These are phyloP conservation scores for Grigorovia yakushimaensis DNA, from an alignment of 805 yeast genomes.

Conservation along the genomic window DNA sequence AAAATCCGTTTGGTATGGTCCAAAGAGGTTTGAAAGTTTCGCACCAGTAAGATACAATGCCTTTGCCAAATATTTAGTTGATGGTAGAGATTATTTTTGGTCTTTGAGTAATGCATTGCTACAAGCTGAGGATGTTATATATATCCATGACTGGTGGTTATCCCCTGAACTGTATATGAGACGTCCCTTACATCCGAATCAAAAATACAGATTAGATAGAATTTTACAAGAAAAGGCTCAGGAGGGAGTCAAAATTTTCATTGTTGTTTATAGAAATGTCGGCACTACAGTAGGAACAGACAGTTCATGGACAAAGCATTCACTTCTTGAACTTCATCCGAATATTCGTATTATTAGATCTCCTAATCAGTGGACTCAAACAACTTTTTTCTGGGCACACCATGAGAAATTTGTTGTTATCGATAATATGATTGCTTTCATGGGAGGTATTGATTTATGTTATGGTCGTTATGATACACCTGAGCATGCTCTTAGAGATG, in stretches of 20 bases:
- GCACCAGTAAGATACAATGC: conserved; percentile 84
- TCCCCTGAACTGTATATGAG: conserved; percentile 89
- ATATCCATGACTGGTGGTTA: conserved; percentile 98
- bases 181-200: conserved; percentile 92
- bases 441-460: conserved; percentile 94
- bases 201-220: conserved; percentile 86
- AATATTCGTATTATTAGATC: conserved; percentile 87
- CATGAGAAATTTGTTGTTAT: conserved; percentile 86
- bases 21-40: conserved; percentile 75
- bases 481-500: conserved; percentile 84
- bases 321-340: conserved; percentile 72
- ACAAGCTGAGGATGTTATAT: conserved; percentile 88
- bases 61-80: conserved; percentile 95
- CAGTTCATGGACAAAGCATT: conserved; percentile 89
- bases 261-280: conserved; percentile 87
- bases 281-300: conserved; percentile 90
- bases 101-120: conserved; percentile 86
- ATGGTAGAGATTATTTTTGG: conserved; percentile 94
- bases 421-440: conserved; percentile 80
- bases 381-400: conserved; percentile 97
- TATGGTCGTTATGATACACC: conserved; percentile 96
- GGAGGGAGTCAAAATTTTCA: conserved; percentile 88
- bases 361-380: conserved; percentile 89
- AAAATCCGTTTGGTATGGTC: conserved; percentile 60
- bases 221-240: conserved; percentile 81